These are phyloP conservation scores for Diplodia seriata DNA, from an alignment of 2,329 filamentous ascomycete genomes.

Conservation along the genomic window DNA sequence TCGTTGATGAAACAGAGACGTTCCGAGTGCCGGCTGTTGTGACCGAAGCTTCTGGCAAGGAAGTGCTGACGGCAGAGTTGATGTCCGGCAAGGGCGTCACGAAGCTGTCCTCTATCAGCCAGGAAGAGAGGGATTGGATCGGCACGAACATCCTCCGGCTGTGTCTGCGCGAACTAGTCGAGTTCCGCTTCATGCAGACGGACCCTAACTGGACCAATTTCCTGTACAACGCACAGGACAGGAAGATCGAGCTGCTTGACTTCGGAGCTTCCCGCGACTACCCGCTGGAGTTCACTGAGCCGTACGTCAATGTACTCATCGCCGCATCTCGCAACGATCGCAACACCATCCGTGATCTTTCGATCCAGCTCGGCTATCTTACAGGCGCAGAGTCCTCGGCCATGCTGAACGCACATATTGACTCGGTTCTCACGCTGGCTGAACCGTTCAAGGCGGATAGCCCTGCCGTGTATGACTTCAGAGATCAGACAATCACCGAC, in stretches of 20 bases:
- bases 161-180: slow-evolving; percentile 88
- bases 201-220: slow-evolving; percentile 99
- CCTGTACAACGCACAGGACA: slow-evolving; percentile 76
- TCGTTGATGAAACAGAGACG: slow-evolving; percentile 73
- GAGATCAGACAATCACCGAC: slow-evolving; percentile 94
- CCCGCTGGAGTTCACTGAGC: slow-evolving; percentile 76
- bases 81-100: slow-evolving; percentile 88
- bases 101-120: slow-evolving; percentile 74
- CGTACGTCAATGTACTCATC: slow-evolving; percentile 80
- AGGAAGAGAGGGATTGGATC: slow-evolving; percentile 92
- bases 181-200: slow-evolving; percentile 98
- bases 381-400: slow-evolving; percentile 84
- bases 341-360: slow-evolving; percentile 68
- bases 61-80: slow-evolving; percentile 92
- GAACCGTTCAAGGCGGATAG: slow-evolving; percentile 82
- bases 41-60: slow-evolving; percentile 78
- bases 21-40: slow-evolving; percentile 84
- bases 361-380: slow-evolving; percentile 82
- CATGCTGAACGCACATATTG: slow-evolving; percentile 92
- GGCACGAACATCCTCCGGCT: slow-evolving; percentile 91
- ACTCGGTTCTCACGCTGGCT: slow-evolving; percentile 85
- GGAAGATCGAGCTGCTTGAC: slow-evolving; percentile 87
- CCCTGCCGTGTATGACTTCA: slow-evolving; percentile 88
- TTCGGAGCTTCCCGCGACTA: slow-evolving; percentile 93
- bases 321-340: slow-evolving; percentile 78